These are phyloP conservation scores for Phialophora tarda DNA, from an alignment of 2,329 filamentous ascomycete species.

Conservation along the genomic window DNA sequence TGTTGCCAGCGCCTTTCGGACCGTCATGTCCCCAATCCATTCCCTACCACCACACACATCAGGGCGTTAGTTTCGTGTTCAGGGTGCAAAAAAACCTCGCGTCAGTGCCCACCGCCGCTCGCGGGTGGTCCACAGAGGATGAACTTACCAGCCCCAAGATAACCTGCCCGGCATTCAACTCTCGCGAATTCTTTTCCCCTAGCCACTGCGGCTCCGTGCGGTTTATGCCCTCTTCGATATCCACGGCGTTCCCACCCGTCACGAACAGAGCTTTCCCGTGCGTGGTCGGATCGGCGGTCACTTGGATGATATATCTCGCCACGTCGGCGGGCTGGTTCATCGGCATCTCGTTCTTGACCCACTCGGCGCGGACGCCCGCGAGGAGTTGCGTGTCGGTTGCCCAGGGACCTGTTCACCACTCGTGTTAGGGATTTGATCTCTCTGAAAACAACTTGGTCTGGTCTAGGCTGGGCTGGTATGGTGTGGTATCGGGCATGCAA, in stretches of 20 bases:
- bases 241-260: constrained; percentile 52
- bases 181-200: constrained; percentile 44
- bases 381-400: constrained; percentile 51
- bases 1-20: constrained; percentile 1
- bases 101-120: background rate
- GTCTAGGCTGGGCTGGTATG: too few relatives aligned
- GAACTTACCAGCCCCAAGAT: constrained; percentile 36
- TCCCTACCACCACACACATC: constrained; percentile 11
- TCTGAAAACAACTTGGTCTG: background rate
- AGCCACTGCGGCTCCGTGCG: constrained; percentile 52
- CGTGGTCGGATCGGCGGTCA: constrained; percentile 42
- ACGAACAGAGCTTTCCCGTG: constrained; percentile 52
- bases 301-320: constrained; percentile 48
- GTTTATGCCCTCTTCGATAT: constrained; percentile 52
- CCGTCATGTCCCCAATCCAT: constrained; percentile 28
- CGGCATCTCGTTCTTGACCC: constrained; percentile 49
- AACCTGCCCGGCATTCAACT: constrained; percentile 30
- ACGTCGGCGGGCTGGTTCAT: constrained; percentile 50
- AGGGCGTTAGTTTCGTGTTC: background rate
- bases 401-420: constrained; percentile 45
- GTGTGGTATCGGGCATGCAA: too few relatives aligned
- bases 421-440: background rate
- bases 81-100: background rate
- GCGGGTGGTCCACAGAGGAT: background rate
- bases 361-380: constrained; percentile 47